Conservation (phyloP, 2,329 filamentous ascomycete genomes). For the Fusarium sp. region DNA sequence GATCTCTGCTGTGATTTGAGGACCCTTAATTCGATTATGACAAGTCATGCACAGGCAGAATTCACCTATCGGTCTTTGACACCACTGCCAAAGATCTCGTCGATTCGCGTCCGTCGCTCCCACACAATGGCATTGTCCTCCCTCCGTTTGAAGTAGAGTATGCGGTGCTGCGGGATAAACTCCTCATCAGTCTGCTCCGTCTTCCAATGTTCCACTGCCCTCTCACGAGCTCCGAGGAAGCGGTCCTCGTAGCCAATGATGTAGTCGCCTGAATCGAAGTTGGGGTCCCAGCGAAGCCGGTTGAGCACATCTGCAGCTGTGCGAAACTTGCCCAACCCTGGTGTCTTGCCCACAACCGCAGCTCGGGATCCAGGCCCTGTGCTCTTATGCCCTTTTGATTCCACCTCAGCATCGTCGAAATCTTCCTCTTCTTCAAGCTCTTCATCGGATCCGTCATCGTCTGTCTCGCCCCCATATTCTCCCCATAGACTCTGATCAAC, state of each 20-base stretch:
- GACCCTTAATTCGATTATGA: slow-evolving; percentile 4
- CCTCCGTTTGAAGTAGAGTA: slow-evolving; percentile 68
- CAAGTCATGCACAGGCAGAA: not conserved
- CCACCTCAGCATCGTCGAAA: slow-evolving; percentile 27
- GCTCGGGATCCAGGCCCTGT: slow-evolving; percentile 15
- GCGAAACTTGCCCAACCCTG: slow-evolving; percentile 60
- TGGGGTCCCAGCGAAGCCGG: slow-evolving; percentile 68
- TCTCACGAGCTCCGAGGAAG: slow-evolving; percentile 65
- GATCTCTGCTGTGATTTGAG: slow-evolving; percentile 10
- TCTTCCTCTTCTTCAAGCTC: slow-evolving; percentile 52
- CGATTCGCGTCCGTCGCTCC: slow-evolving; percentile 64
- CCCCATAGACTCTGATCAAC: slow-evolving; percentile 63
- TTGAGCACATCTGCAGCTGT: slow-evolving; percentile 68
- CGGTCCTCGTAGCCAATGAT: slow-evolving; percentile 71
- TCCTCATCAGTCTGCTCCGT: slow-evolving; percentile 71
- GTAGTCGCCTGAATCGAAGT: slow-evolving; percentile 62
- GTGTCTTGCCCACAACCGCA: slow-evolving; percentile 40
- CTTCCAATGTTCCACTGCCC: slow-evolving; percentile 66
- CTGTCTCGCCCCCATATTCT: slow-evolving; percentile 41
- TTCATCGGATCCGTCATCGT: slow-evolving; percentile 56
- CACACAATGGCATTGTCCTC: slow-evolving; percentile 64
- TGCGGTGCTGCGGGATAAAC: slow-evolving; percentile 73
- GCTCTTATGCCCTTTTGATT: slow-evolving; percentile 13
- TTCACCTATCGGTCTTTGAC: slow-evolving; percentile 37
- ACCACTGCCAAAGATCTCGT: slow-evolving; percentile 68